Base-by-base conservation (phyloP, 2,329 filamentous ascomycete species). In the Chalaropsis ovoidea region DNA sequence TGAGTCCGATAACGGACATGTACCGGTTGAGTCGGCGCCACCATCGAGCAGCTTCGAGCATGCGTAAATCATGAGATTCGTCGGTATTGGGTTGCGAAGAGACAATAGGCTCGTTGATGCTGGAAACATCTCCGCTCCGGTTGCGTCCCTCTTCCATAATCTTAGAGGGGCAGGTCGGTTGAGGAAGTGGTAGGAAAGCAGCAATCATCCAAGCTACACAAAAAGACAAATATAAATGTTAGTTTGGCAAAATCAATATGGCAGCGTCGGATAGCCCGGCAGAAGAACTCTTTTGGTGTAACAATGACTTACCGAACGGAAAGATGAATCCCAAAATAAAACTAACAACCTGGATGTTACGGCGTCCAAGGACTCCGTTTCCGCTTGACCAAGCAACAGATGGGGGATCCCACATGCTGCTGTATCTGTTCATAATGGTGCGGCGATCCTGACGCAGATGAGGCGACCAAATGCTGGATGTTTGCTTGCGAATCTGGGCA, bases 291-390 rank as follows among this genome's bases (percentile, higher is more conserved):
- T 47, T 47, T 47, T 22, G 43, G 43, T 22, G 62, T 15, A 64
- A 64, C 4, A 63, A 17, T 45, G 42, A 74, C 83, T 75, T 76
- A 87, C 85, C 79, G 68, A 90, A 80, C 5, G 89, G 90, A 71
- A 90, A 84, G 60, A 93, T 77, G 71, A 95, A 95, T 27, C 90
- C 90, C 60, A 87, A 52, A 65, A 86, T 83, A 75, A 95, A 95
- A 61, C 89, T 77, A 63, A 87, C 77, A 39, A 93, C 81, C 74
- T 95, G 90, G 60, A 85, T 76, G 71, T 92, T 92, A 68, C 88
- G 82, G 69, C 82, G 82, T 62, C 85, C 86, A 69, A 87, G 79
- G 2, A 83, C 72, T 17, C 82, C 80, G 43, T 81, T 82, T 47
- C 85, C 83, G 2, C 82, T 75, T 10, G 82, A 82, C 75, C 86